Conservation (phyloP, 106 monocot genomes). For the Apostasia shenzhenica region DNA sequence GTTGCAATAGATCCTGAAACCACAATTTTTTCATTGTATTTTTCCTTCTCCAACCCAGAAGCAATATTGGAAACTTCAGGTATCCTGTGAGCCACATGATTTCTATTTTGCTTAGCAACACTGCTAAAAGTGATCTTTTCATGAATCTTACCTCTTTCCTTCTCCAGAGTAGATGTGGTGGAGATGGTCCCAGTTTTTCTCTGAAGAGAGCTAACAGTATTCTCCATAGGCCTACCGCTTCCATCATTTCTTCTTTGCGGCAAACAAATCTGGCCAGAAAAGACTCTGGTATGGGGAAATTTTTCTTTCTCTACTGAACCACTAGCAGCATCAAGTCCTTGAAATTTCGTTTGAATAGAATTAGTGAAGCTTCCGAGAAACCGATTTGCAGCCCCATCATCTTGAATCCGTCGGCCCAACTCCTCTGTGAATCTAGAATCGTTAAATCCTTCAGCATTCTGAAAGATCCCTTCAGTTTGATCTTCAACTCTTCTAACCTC, state of each 20-base stretch:
- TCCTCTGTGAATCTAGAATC: constrained; percentile 41
- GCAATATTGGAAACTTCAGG: neutral
- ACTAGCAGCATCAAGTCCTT: constrained; percentile 6
- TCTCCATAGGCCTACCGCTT: constrained; percentile 5
- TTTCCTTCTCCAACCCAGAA: constrained; percentile 7
- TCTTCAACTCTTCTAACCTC: constrained; percentile 17
- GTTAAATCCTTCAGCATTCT: constrained; percentile 15
- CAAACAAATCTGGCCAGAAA: neutral
- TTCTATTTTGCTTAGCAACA: constrained; percentile 5
- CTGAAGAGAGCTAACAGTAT: constrained; percentile 6
- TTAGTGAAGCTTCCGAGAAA: constrained; percentile 13
- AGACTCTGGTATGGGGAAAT: constrained; percentile 9
- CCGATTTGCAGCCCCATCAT: constrained; percentile 22
- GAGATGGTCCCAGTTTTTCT: constrained; percentile 11
- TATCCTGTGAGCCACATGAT: constrained; percentile 13
- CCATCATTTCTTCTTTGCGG: constrained; percentile 16
- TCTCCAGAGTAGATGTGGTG: constrained; percentile 6
- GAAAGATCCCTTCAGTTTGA: constrained; percentile 7
- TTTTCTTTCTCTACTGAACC: constrained; percentile 14
- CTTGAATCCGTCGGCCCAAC: constrained; percentile 30
- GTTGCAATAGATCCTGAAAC: neutral
- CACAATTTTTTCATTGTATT: neutral
- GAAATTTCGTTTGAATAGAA: constrained; percentile 14
- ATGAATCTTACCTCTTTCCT: constrained; percentile 15
- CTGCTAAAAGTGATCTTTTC: constrained; percentile 7